Percentiles rank a stretch among this genome's conserved stretches.
phyloP scores from a whole-genome alignment of 164 flowering plant genomes.

The Vitis cinerea region DNA sequence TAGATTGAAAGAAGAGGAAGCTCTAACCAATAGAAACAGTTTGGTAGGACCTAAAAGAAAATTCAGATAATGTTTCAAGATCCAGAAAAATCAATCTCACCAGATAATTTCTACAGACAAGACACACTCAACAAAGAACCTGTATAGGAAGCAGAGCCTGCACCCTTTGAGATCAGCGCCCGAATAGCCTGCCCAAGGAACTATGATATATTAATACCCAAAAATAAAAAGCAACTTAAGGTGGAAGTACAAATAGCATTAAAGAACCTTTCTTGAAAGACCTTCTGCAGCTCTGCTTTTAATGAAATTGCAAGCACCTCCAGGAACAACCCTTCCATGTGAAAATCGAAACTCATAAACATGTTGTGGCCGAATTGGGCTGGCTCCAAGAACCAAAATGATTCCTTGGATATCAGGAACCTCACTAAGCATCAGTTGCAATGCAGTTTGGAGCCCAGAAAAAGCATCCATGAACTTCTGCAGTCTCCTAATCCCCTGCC shows the following conservation, averaged over 20 bases:
- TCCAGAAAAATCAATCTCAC: conserved; percentile 1
- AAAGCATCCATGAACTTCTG: conserved; percentile 72
- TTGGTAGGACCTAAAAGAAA: conserved; percentile 67
- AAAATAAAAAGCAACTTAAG: background rate
- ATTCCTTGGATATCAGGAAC: conserved; percentile 47
- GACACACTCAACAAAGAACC: conserved; percentile 35
- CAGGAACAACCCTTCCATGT: conserved; percentile 29
- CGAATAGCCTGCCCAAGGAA: conserved; percentile 62
- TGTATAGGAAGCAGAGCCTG: conserved; percentile 71
- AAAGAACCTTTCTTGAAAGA: conserved; percentile 75
- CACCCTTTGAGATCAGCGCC: conserved; percentile 72
- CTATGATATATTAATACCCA: background rate
- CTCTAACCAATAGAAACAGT: conserved; percentile 83
- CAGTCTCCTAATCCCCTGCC: conserved; percentile 55
- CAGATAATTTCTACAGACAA: background rate
- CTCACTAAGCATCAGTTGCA: conserved; percentile 56
- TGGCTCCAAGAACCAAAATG: conserved; percentile 71
- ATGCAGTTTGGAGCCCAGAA: conserved; percentile 47
- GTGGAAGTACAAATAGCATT: background rate
- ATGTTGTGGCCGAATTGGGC: conserved; percentile 75
- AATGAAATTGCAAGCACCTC: conserved; percentile 28
- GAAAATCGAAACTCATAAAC: conserved; percentile 69
- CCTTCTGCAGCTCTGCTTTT: conserved; percentile 63
- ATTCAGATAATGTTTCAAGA: conserved; percentile 4
- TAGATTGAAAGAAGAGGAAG: conserved; percentile 65